Conservation (phyloP, 2,329 filamentous ascomycete species). For the Penicillium vulpinum region DNA sequence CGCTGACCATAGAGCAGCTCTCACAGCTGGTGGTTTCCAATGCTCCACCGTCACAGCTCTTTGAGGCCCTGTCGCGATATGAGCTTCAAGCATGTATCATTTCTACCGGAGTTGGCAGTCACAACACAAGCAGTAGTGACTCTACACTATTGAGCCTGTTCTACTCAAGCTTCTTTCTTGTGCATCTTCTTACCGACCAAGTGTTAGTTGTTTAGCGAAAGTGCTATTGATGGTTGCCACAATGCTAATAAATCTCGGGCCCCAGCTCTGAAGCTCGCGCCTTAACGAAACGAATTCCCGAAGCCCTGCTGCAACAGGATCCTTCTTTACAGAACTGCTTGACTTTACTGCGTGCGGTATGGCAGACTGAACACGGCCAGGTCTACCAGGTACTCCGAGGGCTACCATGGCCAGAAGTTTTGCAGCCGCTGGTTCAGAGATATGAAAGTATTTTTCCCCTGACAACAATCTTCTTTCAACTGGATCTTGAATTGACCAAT, state of each 20-base stretch:
- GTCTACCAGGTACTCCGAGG: slow-evolving; percentile 39
- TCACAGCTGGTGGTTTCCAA: slow-evolving; percentile 30
- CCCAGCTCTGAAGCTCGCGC: slow-evolving; percentile 43
- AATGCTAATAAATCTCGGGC: not conserved
- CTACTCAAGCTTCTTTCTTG: slow-evolving; percentile 43
- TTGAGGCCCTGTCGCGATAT: slow-evolving; percentile 36
- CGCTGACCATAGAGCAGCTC: slow-evolving; percentile 35
- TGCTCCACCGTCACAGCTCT: slow-evolving; percentile 35
- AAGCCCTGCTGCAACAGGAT: slow-evolving; percentile 30
- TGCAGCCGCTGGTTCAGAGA: slow-evolving; percentile 34
- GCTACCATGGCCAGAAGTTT: slow-evolving; percentile 35
- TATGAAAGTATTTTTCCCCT: slow-evolving; percentile 37
- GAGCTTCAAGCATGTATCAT: slow-evolving; percentile 38
- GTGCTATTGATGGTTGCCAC: not conserved
- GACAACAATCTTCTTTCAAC: not conserved
- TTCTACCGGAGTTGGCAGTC: slow-evolving; percentile 19
- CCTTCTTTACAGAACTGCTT: slow-evolving; percentile 37
- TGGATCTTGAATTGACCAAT: not conserved
- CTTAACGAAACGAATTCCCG: slow-evolving; percentile 39
- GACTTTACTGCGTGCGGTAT: slow-evolving; percentile 39
- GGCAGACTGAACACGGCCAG: slow-evolving; percentile 38
- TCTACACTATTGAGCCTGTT: slow-evolving; percentile 37
- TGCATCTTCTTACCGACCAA: slow-evolving; percentile 42
- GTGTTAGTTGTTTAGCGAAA: slow-evolving; percentile 30
- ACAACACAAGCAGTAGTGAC: slow-evolving; percentile 20